These are phyloP conservation scores for Penicillium expansum DNA, from an alignment of 2,329 filamentous ascomycete species.

Conservation along the genomic window DNA sequence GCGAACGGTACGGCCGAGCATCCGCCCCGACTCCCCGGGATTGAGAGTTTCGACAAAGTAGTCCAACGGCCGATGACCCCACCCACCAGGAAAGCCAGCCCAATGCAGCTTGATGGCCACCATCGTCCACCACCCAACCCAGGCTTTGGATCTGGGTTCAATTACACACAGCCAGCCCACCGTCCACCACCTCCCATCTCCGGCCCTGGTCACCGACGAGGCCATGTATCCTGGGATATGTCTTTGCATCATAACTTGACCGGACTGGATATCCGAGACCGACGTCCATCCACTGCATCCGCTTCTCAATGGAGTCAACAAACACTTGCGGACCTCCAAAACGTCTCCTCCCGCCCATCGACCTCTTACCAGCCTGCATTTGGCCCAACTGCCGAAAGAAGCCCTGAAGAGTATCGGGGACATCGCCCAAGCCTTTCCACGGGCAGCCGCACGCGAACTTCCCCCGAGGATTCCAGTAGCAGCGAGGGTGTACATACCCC, in stretches of 20 bases:
- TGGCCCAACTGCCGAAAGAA: conserved; percentile 27
- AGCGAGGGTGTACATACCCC: conserved; percentile 50
- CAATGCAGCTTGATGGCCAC: conserved; percentile 70
- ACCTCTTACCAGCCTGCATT: conserved; percentile 35
- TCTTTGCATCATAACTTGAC: conserved; percentile 46
- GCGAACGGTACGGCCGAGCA: conserved; percentile 54
- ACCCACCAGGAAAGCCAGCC: conserved; percentile 64
- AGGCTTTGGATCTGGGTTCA: conserved; percentile 36
- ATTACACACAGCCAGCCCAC: conserved; percentile 32
- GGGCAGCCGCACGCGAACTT: conserved; percentile 37
- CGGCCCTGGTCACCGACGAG: conserved; percentile 45
- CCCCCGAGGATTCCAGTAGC: conserved; percentile 51
- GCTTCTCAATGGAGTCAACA: conserved; percentile 46
- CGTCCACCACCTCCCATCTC: conserved; percentile 44
- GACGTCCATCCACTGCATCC: conserved; percentile 34
- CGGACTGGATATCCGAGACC: conserved; percentile 43
- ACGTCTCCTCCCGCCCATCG: conserved; percentile 36
- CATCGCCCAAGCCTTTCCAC: conserved; percentile 29
- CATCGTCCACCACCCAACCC: conserved; percentile 31
- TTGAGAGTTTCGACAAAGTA: conserved; percentile 86
- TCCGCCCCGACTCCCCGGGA: conserved; percentile 74
- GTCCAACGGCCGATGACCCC: conserved; percentile 59
- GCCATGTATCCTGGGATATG: conserved; percentile 51
- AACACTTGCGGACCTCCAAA: conserved; percentile 43
- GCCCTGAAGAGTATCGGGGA: conserved; percentile 27